Evolutionary conservation across 306 rosid species (phyloP).

Genomic region (Trifolium fragiferum): DNA sequence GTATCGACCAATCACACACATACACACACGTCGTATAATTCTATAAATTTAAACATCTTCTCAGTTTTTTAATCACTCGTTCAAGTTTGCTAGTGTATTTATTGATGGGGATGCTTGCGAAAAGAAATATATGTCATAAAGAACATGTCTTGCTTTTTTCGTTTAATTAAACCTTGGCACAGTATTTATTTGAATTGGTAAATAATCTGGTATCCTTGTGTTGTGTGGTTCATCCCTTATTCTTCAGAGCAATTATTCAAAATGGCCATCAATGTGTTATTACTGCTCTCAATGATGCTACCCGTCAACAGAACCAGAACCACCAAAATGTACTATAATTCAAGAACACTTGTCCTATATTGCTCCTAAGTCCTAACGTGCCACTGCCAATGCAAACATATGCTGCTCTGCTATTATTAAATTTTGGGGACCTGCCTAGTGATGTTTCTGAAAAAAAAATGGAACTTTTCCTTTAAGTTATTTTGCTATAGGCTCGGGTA

Average conservation of each 20-base stretch:
- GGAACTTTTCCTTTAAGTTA: not conserved
- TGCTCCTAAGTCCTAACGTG: not conserved
- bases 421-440: not conserved
- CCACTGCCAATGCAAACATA: not conserved
- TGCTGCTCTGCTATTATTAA: constrained; percentile 19
- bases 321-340: constrained; percentile 5
- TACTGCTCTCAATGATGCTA: not conserved
- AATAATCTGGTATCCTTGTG: not conserved
- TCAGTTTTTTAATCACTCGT: too few species aligned
- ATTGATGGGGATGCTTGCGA: too few species aligned
- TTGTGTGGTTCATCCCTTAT: not conserved
- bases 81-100: too few species aligned
- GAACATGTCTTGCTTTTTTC: too few species aligned
- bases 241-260: not conserved
- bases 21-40: too few species aligned
- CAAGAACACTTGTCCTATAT: not conserved
- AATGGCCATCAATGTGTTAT: not conserved
- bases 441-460: not conserved
- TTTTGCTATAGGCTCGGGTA: not conserved
- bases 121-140: too few species aligned
- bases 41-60: too few species aligned
- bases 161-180: not conserved
- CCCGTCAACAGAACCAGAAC: not conserved
- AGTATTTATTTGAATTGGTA: not conserved
- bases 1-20: too few species aligned